Base-by-base conservation (phyloP, 805 yeast species). In the Wickerhamiella siamensis region DNA sequence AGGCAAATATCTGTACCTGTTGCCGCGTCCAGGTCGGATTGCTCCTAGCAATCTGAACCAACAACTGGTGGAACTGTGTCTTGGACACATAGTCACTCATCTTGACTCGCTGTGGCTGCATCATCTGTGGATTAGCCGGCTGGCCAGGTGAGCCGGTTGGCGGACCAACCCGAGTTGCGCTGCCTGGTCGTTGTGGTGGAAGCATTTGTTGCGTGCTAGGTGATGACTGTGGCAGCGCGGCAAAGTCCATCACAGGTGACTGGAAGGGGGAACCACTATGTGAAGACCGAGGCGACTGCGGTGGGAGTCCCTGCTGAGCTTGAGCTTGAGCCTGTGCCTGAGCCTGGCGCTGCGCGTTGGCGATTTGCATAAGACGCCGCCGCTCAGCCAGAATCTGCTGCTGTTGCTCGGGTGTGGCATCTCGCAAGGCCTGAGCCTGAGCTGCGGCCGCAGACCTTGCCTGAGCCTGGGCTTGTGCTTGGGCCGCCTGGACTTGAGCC, bases 371-470 rank as follows among this genome's bases (percentile, higher is more conserved):
- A 33, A 50, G 38, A 34, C 37, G 27, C 10, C 27, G 16, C 4
- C 41, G 36, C 21, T 39, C 36, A 12, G 16, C 41, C 5, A 26
- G 20, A 4, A 47, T 38, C 33, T 47, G 52, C 44, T 54, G 59
- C 33, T 51, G 38, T 43, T 55, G 58, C 34, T 53, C 56, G 5
- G 48, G 43, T 4, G 51, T 40, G 9, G 53, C 57, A 42, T 59
- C 60, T 20, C 56, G 60, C 22, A 58, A 53, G 3, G 62, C 44
- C 33, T 55, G 52, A n/a, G 44, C 45, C 3, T 59, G 60, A 36
- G 39, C 5, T 17, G 42, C 31, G n/a, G 33, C 14, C 29, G 42
- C 36, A 29, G 37, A 17, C 31, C 36, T n/a, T n/a, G 18, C 18
- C n/a, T 32, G 34, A 14, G 6, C 14, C 14, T 32, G 18, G 14